A percentile compares a stretch with the other conserved stretches of the same genome.
Evolutionary conservation across 2,329 filamentous ascomycete genomes (phyloP).

Genomic region (Alternaria sp.): DNA sequence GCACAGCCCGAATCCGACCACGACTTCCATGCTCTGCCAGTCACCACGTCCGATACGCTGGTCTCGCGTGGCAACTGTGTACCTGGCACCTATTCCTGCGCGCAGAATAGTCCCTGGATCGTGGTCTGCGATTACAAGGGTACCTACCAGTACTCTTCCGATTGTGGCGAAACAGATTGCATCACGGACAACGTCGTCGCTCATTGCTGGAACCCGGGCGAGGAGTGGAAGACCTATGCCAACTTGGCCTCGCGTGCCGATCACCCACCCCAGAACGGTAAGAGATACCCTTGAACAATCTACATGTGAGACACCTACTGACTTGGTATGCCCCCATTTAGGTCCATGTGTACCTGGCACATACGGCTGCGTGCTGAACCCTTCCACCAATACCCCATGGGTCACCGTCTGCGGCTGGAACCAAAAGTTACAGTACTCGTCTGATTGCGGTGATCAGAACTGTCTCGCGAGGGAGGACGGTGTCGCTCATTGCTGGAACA

Average conservation of each 20-base stretch:
- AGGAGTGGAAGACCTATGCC: neutral
- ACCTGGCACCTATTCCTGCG: slow-evolving; percentile 3
- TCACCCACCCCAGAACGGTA: neutral
- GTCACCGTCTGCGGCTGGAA: neutral
- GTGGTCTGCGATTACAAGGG: slow-evolving; percentile 4
- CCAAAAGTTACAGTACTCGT: neutral
- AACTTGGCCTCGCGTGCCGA: neutral
- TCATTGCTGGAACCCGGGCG: slow-evolving; percentile 8
- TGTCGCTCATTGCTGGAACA: slow-evolving; percentile 7
- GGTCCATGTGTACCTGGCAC: neutral
- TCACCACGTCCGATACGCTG: neutral
- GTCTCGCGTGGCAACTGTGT: neutral
- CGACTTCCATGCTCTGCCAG: neutral
- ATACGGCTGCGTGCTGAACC: neutral
- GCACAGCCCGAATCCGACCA: neutral
- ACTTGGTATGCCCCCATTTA: neutral
- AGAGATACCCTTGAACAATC: neutral
- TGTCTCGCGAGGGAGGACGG: neutral
- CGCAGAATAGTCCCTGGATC: neutral
- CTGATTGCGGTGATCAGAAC: neutral
- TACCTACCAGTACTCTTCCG: slow-evolving; percentile 2
- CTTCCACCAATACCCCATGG: neutral
- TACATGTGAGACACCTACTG: neutral
- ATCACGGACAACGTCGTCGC: neutral
- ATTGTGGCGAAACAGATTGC: slow-evolving; percentile 3